Base-by-base conservation (phyloP, 106 monocot species). In the Dioscorea alata region DNA sequence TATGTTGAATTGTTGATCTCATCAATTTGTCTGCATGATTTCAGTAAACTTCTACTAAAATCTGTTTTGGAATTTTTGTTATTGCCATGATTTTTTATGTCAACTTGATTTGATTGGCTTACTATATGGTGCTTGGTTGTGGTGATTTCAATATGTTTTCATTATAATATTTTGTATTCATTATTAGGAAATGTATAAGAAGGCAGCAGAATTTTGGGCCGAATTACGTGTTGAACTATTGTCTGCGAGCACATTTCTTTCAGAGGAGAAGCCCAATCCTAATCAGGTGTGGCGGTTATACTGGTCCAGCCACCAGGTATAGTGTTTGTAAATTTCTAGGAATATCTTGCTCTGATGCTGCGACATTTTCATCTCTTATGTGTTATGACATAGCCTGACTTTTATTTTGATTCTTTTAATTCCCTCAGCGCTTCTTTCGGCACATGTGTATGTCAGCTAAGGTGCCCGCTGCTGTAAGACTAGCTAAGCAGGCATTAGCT, bases 361-460 rank as follows among this genome's bases (percentile, higher is more conserved):
- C 42, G 6, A 3, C 9, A 5, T 42, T 42, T 42, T 42, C 42
- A 42, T 42, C 42, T 42, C 42, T 42, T 42, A 28, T 28, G 28
- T 28, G 42, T 42, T 42, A 42, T 42, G 42, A 42, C 5, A 6
- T 42, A 42, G 42, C 42, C 42, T 42, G 42, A 19, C 48, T 63
- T 49, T 63, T 33, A 67, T 42, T 66, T 61, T 56, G 35, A 13
- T 58, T 61, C 16, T 23, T 64, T 69, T 74, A 18, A 19, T 57
- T 33, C 79, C 63, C 71, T 35, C 92, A 99, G 97, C 89, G 97
- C 5, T 99, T 99, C 69, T 99, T 99, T 67, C 76, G 90, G 66
- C 90, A 93, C 65, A 85, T 99, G 79, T 99, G 97, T 50, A 99
- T 99, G 97, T 87, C 97, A 59, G 97, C 97, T 73, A 99, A 99